phyloP scores from a whole-genome alignment of 2,329 filamentous ascomycete genomes.

The Colletotrichum euphorbiae region DNA sequence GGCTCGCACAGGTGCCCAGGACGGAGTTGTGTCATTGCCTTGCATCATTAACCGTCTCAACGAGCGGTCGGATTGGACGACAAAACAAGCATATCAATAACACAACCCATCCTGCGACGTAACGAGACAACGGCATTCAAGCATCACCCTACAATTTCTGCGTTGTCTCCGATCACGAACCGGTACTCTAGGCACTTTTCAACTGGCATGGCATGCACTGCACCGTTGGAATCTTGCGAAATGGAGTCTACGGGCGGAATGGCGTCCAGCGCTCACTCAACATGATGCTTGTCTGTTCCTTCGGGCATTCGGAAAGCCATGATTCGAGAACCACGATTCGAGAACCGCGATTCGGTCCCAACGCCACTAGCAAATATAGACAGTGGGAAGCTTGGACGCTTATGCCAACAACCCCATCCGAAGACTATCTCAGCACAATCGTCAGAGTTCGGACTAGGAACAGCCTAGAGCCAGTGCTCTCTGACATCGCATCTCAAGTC shows the following conservation, averaged over 20 bases:
- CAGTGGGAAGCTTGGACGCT: constrained; percentile 13
- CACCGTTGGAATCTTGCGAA: too few species aligned
- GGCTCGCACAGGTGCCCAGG: background rate
- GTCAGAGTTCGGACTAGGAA: constrained; percentile 4
- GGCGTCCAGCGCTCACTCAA: constrained; percentile 11
- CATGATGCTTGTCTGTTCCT: constrained; percentile 11
- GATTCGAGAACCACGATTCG: constrained; percentile 7
- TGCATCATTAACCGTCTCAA: constrained; percentile 26
- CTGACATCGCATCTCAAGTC: constrained; percentile 2
- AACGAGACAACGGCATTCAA: constrained; percentile 9
- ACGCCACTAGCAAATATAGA: background rate
- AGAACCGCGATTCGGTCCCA: constrained; percentile 27
- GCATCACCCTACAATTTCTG: background rate
- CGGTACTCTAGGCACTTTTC: background rate
- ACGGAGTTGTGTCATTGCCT: constrained; percentile 12
- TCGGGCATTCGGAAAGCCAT: constrained; percentile 18
- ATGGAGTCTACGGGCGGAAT: constrained; percentile 7
- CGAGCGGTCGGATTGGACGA: constrained; percentile 12
- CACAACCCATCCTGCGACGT: constrained; percentile 7
- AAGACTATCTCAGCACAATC: constrained; percentile 13
- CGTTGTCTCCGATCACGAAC: background rate
- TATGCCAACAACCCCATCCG: background rate
- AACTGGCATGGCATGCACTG: background rate
- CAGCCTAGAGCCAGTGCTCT: background rate
- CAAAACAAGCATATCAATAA: constrained; percentile 15